These are phyloP conservation scores for Neofusicoccum umdonicola DNA, from an alignment of 2,329 filamentous ascomycete genomes.

Conservation along the genomic window DNA sequence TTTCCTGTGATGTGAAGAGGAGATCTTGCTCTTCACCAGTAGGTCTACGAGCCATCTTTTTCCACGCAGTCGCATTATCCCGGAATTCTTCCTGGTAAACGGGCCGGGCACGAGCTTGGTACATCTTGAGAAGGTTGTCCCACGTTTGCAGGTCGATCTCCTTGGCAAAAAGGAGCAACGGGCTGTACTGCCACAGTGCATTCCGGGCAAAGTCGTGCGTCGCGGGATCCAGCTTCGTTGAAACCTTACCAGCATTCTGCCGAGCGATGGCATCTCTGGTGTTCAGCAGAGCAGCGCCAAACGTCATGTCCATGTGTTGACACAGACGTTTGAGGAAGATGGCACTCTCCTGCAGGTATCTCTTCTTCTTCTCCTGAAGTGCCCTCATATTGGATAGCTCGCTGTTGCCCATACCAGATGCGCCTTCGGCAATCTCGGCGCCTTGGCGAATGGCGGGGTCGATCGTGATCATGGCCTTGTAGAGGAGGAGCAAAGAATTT, in stretches of 20 bases:
- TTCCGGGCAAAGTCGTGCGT: conserved; percentile 71
- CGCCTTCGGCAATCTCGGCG: conserved; percentile 24
- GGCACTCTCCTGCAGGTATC: conserved; percentile 74
- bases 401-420: conserved; percentile 66
- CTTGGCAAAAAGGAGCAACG: conserved; percentile 81
- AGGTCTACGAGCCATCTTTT: conserved; percentile 71
- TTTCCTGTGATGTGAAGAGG: conserved; percentile 87
- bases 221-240: conserved; percentile 61
- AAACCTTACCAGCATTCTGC: conserved; percentile 44
- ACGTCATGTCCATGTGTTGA: conserved; percentile 78
- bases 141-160: conserved; percentile 81
- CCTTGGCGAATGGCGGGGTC: conserved; percentile 70
- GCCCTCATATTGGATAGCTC: conserved; percentile 84
- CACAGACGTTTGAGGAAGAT: conserved; percentile 76
- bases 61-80: conserved; percentile 75
- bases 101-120: conserved; percentile 72
- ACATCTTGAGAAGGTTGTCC: conserved; percentile 74
- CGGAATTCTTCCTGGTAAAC: conserved; percentile 82
- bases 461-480: conserved; percentile 90
- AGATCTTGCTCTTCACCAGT: conserved; percentile 76
- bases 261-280: conserved; percentile 61
- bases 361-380: conserved; percentile 89
- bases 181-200: conserved; percentile 82
- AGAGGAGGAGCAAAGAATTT: conserved; percentile 71
- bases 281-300: conserved; percentile 71